Evolutionary conservation across 225 moss, liverwort and hornwort genomes (phyloP).

Genomic region (Physcomitrium patens): DNA sequence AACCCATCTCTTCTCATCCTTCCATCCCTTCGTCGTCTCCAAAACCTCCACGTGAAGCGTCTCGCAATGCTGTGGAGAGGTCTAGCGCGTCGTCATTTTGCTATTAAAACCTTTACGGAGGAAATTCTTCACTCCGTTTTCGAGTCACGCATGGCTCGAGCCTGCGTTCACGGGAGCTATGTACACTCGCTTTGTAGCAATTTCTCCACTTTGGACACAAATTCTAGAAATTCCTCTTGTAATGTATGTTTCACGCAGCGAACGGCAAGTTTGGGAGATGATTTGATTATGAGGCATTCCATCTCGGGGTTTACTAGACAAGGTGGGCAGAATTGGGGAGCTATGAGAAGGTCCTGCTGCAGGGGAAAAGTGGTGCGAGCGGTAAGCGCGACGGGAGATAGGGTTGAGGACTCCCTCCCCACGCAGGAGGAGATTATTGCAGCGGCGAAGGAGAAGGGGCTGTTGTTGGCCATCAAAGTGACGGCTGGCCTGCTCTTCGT

Average conservation of each 20-base stretch:
- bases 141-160: constrained; percentile 38
- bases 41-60: background rate
- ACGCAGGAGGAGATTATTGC: constrained; percentile 81
- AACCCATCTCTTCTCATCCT: constrained; percentile 35
- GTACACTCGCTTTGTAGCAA: constrained; percentile 6
- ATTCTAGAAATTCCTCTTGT: background rate
- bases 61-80: background rate
- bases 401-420: constrained; percentile 55
- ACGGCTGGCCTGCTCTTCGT: constrained; percentile 70
- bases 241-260: background rate
- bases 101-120: background rate
- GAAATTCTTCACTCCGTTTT: background rate
- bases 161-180: constrained; percentile 34
- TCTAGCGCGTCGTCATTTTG: too few relatives aligned
- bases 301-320: background rate
- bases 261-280: background rate
- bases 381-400: background rate
- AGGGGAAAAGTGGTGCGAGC: constrained; percentile 21
- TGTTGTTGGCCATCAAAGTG: constrained; percentile 58
- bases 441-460: constrained; percentile 63
- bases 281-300: background rate
- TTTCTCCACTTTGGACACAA: background rate
- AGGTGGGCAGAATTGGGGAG: constrained; percentile 4
- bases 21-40: constrained; percentile 6
- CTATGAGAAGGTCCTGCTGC: background rate